Base-by-base conservation (phyloP, 257 asterid species). In the Misopates orontium region DNA sequence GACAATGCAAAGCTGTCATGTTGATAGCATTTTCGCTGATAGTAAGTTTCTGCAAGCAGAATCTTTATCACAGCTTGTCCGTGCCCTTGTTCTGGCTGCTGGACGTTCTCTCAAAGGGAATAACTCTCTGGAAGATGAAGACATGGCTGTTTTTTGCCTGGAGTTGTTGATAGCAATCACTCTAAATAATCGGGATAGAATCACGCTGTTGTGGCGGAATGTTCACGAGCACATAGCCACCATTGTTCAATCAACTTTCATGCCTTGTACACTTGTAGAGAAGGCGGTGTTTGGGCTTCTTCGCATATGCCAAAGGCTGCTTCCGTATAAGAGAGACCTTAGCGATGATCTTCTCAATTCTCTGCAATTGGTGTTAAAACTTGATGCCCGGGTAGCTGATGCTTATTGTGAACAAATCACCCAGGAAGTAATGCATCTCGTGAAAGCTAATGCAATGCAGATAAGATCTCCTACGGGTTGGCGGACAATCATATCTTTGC, bases 361-460 rank as follows among this genome's bases (percentile, higher is more conserved):
- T 11, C 78, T 89, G 10, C 95, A 92, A 51, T 79, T 89, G n/a
- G 98, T 89, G 64, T 91, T 87, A 69, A 92, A 92, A 81, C 96
- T 92, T 17, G 98, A 89, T 65, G 96, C 91, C 0, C 83, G 98
- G 28, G 98, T 92, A 41, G 95, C 96, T 13, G 98, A 92, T 69
- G 96, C 91, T 39, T 92, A 89, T 79, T 89, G 98, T 67, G 98
- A 92, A 79, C 98, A 92, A 77, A 89, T 92, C 67, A 89, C 96
- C 42, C 98, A 87, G 84, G 98, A 92, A 82, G 97, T 92, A 40
- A 82, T 76, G 65, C 95, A 95, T 23, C 74, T 91, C 74, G 96
- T 91, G 64, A 87, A 83, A 80, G 96, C 96, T 49, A 91, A 91
- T 64, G 90, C 95, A 9, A 68, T 85, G 23, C 97, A 82, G 47